phyloP scores from a whole-genome alignment of 257 asterid genomes.

The Solanum clarkiae region DNA sequence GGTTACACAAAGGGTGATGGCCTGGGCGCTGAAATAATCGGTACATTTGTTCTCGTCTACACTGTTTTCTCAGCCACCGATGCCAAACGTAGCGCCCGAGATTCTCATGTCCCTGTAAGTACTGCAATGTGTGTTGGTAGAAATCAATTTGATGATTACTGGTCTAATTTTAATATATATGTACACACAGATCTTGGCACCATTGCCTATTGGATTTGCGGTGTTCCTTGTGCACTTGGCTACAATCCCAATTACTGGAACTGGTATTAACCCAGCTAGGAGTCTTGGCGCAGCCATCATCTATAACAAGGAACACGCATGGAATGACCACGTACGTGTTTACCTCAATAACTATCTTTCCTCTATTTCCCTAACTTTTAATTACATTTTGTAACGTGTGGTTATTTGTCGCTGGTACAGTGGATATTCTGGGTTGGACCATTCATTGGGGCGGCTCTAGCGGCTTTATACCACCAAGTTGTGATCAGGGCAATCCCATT shows the following conservation, averaged over 20 bases:
- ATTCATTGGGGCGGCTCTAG: slow-evolving; percentile 24
- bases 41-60: slow-evolving; percentile 28
- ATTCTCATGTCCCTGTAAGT: slow-evolving; percentile 33
- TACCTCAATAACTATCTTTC: neutral
- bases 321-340: slow-evolving; percentile 19
- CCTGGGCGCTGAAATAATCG: slow-evolving; percentile 28
- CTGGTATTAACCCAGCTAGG: slow-evolving; percentile 30
- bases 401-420: slow-evolving; percentile 2
- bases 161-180: neutral
- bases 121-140: neutral
- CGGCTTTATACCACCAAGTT: slow-evolving; percentile 24
- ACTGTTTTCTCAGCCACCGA: slow-evolving; percentile 33
- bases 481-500: slow-evolving; percentile 33
- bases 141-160: neutral
- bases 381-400: neutral
- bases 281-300: slow-evolving; percentile 29
- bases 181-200: slow-evolving; percentile 6
- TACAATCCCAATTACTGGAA: slow-evolving; percentile 25
- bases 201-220: slow-evolving; percentile 27
- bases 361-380: neutral
- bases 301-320: slow-evolving; percentile 12
- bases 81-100: slow-evolving; percentile 29
- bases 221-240: slow-evolving; percentile 30
- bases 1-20: slow-evolving; percentile 34
- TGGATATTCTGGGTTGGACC: slow-evolving; percentile 38